Evolutionary conservation across 192 early-diverging fungal species (phyloP), one percentile per base, ranked within the genome.

Genomic region (Backusella luteola): DNA sequence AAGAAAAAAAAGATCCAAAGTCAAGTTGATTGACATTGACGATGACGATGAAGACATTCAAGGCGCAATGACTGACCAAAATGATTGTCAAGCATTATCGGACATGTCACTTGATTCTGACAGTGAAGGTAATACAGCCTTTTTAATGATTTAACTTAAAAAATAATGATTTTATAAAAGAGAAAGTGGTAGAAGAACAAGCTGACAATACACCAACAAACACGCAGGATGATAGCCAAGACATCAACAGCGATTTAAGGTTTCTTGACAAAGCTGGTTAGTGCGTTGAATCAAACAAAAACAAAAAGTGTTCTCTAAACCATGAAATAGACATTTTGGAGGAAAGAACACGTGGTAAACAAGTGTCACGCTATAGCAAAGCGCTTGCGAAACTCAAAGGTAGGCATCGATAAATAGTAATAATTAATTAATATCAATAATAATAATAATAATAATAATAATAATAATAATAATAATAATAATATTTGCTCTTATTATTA

Each of bases 321-420:
- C 3, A 26, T 23, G 46, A 15, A 17, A 34, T 46, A 71, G 69
- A 71, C 32, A 71, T 71, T 42, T 46, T 71, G 11, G 19, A 71
- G n/a, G 42, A 46, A 42, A 71, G 69, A 46, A 71, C 69, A 46
- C 69, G 69, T 71, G 69, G 38, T 39, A 46, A 46, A 21, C n/a
- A 46, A 34, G 69, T 29, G 34, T 71, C 69, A 71, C 69, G 41
- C 23, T 71, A 71, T 71, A 71, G 42, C 41, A 15, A 46, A 21
- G 69, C 69, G 12, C 36, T 71, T 39, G 41, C 21, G 26, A 71
- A 71, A 41, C 41, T 71, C 8, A 38, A 36, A 44, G 69, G 69
- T 69, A 39, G 38, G 12, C 9, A 39, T 12, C 38, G 38, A 39
- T 39, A 39, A 39, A 39, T 39, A 39, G 38, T 12, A 39, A 39